Evolutionary conservation across 352 stramenopile genomes (phyloP), one percentile per base, ranked within the genome.

Genomic region (Phytophthora foliorum): DNA sequence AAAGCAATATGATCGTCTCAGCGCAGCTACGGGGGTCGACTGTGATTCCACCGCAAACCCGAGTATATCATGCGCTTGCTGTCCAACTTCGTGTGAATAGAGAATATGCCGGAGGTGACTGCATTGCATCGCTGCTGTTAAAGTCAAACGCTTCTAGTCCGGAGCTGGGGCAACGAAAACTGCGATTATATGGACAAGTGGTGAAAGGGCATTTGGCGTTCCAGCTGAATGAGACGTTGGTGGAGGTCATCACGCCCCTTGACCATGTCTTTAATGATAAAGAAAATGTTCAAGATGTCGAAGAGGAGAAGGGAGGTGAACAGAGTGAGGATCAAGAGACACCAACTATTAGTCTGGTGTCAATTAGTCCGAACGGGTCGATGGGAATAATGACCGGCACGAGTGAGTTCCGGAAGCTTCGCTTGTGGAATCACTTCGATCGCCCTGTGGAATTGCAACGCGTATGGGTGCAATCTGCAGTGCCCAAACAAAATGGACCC

Each of bases 401-500:
- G 24, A 74, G 50, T 49, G 52, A 58, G 16, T 38, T 66, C 24
- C 71, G 52, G 41, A 63, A 44, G 24, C 36, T 81, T 60, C 52
- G 46, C 7, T 39, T 81, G 17, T 73, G 62, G 62, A 89, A 89
- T 50, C 45, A 53, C 29, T 89, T 89, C 50, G 70, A 87, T 42
- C 41, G 53, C 9, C 53, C 74, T 9, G 58, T 90, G 14, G 72
- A 87, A 52, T 42, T 88, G 13, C 69, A 89, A 49, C 67, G 62
- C 34, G 74, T 87, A 24, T 89, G 72, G 70, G 53, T 86, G 4
- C 50, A 63, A n/a, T 21, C 34, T 42, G 19, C 34, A 22, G n/a
- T 41, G 10, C 21, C 52, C 10, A 31, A 50, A 29, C 24, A 62
- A 42, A 31, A 65, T n/a, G 51, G 19, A 3, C 27, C 11, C 7